Evolutionary conservation across 1,139 yeast species (phyloP).

Genomic region (Magnusiomyces ingens): DNA sequence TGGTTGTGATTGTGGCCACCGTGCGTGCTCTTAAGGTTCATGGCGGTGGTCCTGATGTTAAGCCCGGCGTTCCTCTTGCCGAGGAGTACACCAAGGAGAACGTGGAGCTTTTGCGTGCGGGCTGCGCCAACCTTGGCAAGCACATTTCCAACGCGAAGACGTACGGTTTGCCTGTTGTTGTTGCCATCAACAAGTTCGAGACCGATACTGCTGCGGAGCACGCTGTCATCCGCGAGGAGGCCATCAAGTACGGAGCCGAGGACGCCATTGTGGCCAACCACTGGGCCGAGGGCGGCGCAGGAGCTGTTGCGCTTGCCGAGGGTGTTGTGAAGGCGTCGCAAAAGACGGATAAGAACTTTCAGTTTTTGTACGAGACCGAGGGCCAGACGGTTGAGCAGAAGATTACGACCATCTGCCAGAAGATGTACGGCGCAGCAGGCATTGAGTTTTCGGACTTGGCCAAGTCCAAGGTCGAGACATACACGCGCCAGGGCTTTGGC

Average conservation of each 20-base stretch:
- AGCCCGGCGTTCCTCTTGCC: conserved; percentile 90
- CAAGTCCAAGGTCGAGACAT: conserved; percentile 70
- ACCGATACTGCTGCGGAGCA: conserved; percentile 82
- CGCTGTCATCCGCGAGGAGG: conserved; percentile 72
- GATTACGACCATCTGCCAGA: conserved; percentile 72
- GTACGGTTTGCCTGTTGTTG: conserved; percentile 90
- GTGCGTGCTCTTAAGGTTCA: conserved; percentile 95
- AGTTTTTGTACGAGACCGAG: conserved; percentile 67
- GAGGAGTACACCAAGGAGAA: conserved; percentile 81
- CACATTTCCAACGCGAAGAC: conserved; percentile 82
- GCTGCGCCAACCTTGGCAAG: conserved; percentile 86
- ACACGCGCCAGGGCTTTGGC: conserved; percentile 86
- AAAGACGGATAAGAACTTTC: conserved; percentile 46
- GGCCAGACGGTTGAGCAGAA: conserved; percentile 68
- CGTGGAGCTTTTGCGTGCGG: conserved; percentile 71
- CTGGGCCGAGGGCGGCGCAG: conserved; percentile 97
- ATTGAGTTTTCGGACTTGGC: conserved; percentile 87
- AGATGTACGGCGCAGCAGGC: conserved; percentile 92
- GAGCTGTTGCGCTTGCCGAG: conserved; percentile 81
- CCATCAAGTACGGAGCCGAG: conserved; percentile 87
- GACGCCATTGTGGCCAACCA: conserved; percentile 94
- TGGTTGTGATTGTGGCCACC: conserved; percentile 92
- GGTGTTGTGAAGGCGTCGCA: conserved; percentile 76
- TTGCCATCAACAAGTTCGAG: conserved; percentile 89
- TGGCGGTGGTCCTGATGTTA: conserved; percentile 98